Percentiles rank a stretch among this genome's conserved stretches.
phyloP scores from a whole-genome alignment of 805 yeast species.

The Metschnikowia dekortorum region DNA sequence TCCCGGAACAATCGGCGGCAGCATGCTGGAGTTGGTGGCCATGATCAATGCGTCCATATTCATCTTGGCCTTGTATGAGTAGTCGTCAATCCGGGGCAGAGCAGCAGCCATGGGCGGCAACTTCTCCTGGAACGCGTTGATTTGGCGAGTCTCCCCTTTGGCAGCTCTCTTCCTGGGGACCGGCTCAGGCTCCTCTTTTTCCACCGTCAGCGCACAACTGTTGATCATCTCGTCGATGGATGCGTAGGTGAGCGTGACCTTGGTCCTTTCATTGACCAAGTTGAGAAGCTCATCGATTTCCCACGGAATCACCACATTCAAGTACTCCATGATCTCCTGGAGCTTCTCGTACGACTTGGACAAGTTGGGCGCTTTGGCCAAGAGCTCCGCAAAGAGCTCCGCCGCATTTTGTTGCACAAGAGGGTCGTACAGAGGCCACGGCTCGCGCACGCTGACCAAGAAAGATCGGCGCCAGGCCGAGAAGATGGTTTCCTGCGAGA shows the following conservation, averaged over 20 bases:
- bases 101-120: constrained; percentile 10
- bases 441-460: constrained; percentile 22
- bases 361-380: constrained; percentile 14
- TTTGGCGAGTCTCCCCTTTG: not conserved
- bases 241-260: constrained; percentile 43
- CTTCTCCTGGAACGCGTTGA: constrained; percentile 9
- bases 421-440: constrained; percentile 28
- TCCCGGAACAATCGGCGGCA: not conserved
- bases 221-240: constrained; percentile 60
- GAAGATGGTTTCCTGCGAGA: constrained; percentile 29
- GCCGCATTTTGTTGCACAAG: constrained; percentile 13
- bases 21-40: constrained; percentile 2
- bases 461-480: constrained; percentile 34
- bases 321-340: constrained; percentile 38
- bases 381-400: constrained; percentile 5
- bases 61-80: not conserved
- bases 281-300: constrained; percentile 52
- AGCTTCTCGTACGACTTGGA: constrained; percentile 39
- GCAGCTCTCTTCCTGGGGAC: not conserved
- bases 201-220: constrained; percentile 50
- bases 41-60: not conserved
- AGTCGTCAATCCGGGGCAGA: constrained; percentile 1
- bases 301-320: constrained; percentile 56
- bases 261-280: constrained; percentile 41
- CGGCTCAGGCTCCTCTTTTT: not conserved